These are phyloP conservation scores for Globisporangium mamillatum DNA, from an alignment of 352 stramenopile genomes.

Conservation along the genomic window DNA sequence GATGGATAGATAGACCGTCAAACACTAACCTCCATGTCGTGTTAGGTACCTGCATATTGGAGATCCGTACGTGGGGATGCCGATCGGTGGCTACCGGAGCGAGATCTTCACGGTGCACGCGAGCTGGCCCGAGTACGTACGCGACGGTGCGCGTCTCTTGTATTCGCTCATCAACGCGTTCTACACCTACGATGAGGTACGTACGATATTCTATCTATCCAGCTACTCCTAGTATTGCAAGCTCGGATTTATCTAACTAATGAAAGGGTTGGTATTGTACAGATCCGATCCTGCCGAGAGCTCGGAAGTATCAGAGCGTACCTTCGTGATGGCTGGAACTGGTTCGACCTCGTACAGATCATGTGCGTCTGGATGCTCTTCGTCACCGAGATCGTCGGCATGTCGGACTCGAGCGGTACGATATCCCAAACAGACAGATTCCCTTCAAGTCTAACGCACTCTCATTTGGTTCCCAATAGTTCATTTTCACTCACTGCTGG, in stretches of 20 bases:
- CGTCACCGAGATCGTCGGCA: constrained; percentile 43
- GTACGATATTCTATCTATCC: neutral
- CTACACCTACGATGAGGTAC: constrained; percentile 70
- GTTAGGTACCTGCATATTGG: constrained; percentile 72
- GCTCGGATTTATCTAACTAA: neutral
- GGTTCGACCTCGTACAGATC: constrained; percentile 75
- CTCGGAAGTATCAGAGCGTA: constrained; percentile 55
- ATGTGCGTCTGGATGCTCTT: constrained; percentile 66
- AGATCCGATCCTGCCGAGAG: constrained; percentile 49
- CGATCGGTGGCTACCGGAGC: constrained; percentile 63
- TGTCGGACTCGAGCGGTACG: constrained; percentile 32
- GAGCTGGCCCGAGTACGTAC: constrained; percentile 49
- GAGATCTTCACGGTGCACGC: constrained; percentile 44
- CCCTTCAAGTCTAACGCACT: neutral
- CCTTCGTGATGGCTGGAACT: constrained; percentile 74
- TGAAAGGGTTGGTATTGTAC: neutral
- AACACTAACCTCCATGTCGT: neutral
- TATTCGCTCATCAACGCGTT: constrained; percentile 68
- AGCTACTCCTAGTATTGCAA: neutral
- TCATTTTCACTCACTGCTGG: neutral
- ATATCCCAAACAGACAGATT: neutral
- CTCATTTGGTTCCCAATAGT: neutral
- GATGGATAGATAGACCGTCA: too few species aligned
- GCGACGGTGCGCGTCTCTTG: constrained; percentile 45
- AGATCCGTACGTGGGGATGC: constrained; percentile 69